These are phyloP conservation scores for Lasiodiplodia sp. DNA, from an alignment of 2,329 filamentous ascomycete genomes.

Conservation along the genomic window DNA sequence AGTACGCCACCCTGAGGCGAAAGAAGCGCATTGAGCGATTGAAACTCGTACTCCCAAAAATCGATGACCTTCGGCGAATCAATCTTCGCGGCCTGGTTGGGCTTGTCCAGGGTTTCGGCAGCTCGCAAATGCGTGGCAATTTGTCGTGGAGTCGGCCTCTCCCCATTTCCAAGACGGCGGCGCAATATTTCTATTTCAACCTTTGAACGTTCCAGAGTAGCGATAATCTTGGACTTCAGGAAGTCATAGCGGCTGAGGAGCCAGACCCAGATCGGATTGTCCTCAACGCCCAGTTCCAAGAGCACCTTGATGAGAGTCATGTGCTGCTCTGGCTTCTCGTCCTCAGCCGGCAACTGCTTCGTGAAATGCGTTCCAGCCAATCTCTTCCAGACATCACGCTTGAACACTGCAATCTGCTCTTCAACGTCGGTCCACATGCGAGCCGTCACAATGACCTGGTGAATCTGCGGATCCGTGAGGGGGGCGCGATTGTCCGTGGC, in stretches of 20 bases:
- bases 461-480: slow-evolving; percentile 79
- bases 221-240: slow-evolving; percentile 83
- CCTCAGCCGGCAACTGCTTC: slow-evolving; percentile 56
- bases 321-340: slow-evolving; percentile 75
- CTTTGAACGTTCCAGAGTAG: slow-evolving; percentile 82
- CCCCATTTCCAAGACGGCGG: slow-evolving; percentile 76
- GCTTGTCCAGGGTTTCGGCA: slow-evolving; percentile 60
- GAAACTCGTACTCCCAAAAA: slow-evolving; percentile 88
- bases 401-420: slow-evolving; percentile 84
- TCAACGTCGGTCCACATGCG: slow-evolving; percentile 96
- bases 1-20: slow-evolving; percentile 79
- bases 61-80: slow-evolving; percentile 84
- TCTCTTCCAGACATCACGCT: slow-evolving; percentile 86
- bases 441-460: slow-evolving; percentile 85
- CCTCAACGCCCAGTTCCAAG: slow-evolving; percentile 91
- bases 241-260: slow-evolving; percentile 88
- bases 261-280: slow-evolving; percentile 98
- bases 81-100: slow-evolving; percentile 61
- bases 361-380: slow-evolving; percentile 71
- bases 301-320: slow-evolving; percentile 90
- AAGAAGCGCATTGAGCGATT: slow-evolving; percentile 76
- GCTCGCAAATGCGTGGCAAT: slow-evolving; percentile 80
- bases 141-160: slow-evolving; percentile 71
- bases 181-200: slow-evolving; percentile 92
- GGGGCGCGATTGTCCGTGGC: slow-evolving; percentile 58